These are phyloP conservation scores for Tricholoma bakamatsutake DNA, from an alignment of 768 basidiomycete species.

Conservation along the genomic window DNA sequence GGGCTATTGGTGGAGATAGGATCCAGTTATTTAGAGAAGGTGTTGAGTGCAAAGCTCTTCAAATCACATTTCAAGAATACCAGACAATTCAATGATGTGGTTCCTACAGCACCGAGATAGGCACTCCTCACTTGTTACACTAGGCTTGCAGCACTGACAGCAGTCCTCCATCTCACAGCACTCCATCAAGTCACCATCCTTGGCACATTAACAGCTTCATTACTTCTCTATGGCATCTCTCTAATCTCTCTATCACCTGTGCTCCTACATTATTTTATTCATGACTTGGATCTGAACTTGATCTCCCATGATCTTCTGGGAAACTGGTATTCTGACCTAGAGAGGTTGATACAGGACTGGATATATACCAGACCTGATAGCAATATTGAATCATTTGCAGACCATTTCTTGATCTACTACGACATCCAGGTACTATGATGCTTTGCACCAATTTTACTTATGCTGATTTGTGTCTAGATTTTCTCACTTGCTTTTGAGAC, in stretches of 20 bases:
- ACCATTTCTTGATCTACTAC: slow-evolving; percentile 2
- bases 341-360: background rate
- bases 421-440: slow-evolving; percentile 1
- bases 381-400: background rate
- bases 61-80: background rate
- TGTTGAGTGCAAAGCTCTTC: background rate
- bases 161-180: background rate
- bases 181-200: background rate
- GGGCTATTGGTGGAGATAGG: background rate
- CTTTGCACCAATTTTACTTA: background rate
- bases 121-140: background rate
- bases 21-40: background rate
- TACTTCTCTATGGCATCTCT: background rate
- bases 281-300: background rate
- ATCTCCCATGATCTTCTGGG: background rate
- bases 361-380: background rate
- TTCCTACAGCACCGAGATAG: background rate
- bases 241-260: background rate
- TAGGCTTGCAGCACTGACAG: background rate
- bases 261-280: background rate
- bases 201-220: background rate
- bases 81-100: background rate
- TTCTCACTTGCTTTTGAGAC: background rate
- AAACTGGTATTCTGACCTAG: background rate
- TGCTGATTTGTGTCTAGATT: background rate